A percentile compares a stretch with the other conserved stretches of the same genome.
Evolutionary conservation across 1,139 yeast genomes (phyloP).

Genomic region (Geotrichum australiense): DNA sequence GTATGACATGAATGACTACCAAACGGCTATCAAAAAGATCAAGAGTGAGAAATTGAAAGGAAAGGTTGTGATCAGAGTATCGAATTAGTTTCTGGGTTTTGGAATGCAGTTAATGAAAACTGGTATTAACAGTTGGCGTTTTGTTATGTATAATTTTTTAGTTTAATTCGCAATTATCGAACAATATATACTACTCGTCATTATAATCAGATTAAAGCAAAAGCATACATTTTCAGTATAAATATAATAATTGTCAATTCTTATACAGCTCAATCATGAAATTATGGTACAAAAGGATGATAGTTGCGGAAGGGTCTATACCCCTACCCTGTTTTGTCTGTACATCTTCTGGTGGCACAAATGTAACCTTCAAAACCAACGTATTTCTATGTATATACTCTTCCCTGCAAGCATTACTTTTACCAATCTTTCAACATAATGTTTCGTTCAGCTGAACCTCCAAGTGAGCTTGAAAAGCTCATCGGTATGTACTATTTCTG

Average conservation of each 20-base stretch:
- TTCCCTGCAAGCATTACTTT: background rate
- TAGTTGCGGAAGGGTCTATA: no score
- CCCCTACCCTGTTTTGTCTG: no score
- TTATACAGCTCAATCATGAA: background rate
- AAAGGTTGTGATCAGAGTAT: constrained; percentile 42
- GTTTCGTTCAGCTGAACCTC: constrained; percentile 25
- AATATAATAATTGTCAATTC: no score
- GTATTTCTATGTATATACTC: background rate
- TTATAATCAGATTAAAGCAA: no score
- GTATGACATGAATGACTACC: constrained; percentile 43
- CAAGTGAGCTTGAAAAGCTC: constrained; percentile 21
- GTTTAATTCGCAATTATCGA: no score
- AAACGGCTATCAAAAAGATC: constrained; percentile 45
- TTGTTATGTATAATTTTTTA: background rate
- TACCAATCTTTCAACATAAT: constrained; percentile 13
- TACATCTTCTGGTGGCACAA: no score
- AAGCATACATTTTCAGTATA: background rate
- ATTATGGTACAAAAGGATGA: no score
- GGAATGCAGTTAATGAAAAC: background rate
- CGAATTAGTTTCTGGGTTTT: background rate
- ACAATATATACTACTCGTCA: no score
- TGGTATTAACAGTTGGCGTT: background rate
- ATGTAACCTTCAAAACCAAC: background rate
- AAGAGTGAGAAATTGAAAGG: constrained; percentile 50
- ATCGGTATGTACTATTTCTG: constrained; percentile 18